These are phyloP conservation scores for Turnera subulata DNA, from an alignment of 345 rosid species.

Conservation along the genomic window DNA sequence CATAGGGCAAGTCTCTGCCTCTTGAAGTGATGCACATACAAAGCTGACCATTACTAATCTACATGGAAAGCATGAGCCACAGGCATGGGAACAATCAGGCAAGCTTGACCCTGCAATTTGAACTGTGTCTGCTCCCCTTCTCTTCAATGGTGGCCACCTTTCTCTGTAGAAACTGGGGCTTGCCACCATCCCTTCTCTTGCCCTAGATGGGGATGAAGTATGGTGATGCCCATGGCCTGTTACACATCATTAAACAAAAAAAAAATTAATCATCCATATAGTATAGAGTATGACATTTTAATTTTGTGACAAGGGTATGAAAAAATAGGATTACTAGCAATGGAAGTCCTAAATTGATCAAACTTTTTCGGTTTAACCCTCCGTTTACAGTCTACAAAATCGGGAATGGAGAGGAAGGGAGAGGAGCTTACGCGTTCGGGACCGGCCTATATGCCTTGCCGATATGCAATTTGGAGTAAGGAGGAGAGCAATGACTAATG, in stretches of 20 bases:
- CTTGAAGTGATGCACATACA: constrained; percentile 73
- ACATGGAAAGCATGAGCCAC: constrained; percentile 90
- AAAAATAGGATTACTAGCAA: too few species aligned
- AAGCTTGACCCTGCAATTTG: constrained; percentile 79
- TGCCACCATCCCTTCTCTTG: not conserved
- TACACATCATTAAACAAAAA: too few species aligned
- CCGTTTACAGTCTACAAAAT: too few species aligned
- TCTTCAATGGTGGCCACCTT: constrained; percentile 8
- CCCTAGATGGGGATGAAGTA: constrained; percentile 1
- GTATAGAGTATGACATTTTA: too few species aligned
- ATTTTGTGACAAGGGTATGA: too few species aligned
- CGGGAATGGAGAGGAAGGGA: not conserved
- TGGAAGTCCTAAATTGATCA: too few species aligned
- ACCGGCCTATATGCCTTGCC: constrained; percentile 32
- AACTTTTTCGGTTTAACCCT: too few species aligned
- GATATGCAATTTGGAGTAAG: constrained; percentile 26
- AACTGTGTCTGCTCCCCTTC: constrained; percentile 51
- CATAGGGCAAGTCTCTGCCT: constrained; percentile 97
- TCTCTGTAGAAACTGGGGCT: constrained; percentile 22
- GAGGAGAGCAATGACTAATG: constrained; percentile 28
- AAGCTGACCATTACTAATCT: constrained; percentile 91
- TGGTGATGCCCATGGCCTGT: constrained; percentile 34
- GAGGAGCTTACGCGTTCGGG: constrained; percentile 25
- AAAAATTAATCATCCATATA: too few species aligned
- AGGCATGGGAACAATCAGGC: constrained; percentile 89